phyloP scores from a whole-genome alignment of 345 rosid species.

The Boechera stricta region DNA sequence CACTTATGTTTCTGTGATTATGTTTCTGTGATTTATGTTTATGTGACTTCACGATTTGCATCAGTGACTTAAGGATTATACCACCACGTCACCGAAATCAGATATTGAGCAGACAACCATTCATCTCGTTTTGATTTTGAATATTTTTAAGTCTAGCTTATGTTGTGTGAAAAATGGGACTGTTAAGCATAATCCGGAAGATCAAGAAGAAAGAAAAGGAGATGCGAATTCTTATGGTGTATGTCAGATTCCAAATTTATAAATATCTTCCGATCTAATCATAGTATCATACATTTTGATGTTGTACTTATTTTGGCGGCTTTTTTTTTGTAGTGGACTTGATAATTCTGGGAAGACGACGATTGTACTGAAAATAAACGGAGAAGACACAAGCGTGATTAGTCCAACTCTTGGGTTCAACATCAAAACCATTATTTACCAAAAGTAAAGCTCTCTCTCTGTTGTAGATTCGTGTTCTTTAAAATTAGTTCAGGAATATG shows the following conservation, averaged over 20 bases:
- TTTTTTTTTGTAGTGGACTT: conserved; percentile 60
- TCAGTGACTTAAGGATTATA: no score
- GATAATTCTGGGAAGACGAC: conserved; percentile 98
- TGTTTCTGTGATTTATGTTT: no score
- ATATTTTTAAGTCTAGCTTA: not conserved
- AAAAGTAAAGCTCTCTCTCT: conserved; percentile 52
- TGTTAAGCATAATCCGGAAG: conserved; percentile 71
- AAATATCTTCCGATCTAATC: not conserved
- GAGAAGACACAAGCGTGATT: conserved; percentile 87
- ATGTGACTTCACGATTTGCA: no score
- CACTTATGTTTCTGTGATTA: no score
- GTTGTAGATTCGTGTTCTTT: not conserved
- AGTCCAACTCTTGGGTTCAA: conserved; percentile 97
- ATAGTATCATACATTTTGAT: not conserved
- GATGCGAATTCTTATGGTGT: conserved; percentile 98
- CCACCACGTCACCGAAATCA: no score
- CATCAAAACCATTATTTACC: conserved; percentile 78
- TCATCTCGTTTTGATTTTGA: not conserved
- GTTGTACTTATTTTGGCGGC: not conserved
- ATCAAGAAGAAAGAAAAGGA: conserved; percentile 95
- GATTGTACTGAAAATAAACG: conserved; percentile 88
- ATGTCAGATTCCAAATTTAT: conserved; percentile 35
- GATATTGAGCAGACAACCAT: no score
- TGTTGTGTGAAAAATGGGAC: conserved; percentile 40
- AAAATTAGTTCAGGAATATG: conserved; percentile 8